Evolutionary conservation across 179 eudicot genomes (phyloP), one percentile per base, ranked within the genome.

Genomic region (Silene noctiflora): DNA sequence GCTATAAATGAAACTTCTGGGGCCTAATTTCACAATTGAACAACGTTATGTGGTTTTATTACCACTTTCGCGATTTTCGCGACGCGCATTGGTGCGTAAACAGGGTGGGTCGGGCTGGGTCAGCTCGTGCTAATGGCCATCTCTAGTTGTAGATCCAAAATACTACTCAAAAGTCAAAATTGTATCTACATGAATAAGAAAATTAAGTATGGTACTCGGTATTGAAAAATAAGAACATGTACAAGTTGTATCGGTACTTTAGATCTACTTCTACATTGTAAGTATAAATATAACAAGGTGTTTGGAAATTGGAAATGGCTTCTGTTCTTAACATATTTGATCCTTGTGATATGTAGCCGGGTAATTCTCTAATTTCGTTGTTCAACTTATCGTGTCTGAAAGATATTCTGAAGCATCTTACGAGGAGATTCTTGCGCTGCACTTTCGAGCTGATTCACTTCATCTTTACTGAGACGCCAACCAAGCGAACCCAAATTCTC

Each of bases 401-500:
- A 94, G 62, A 95, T 80, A 77, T 95, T 95, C 75, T 95, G 99
- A 55, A 95, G 74, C 99, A 95, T 95, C 77, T 83, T 88, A 35
- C 80, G 76, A 3, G 99, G 95, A 69, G 92, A 92, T 48, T 81
- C 79, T 1, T 74, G 83, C 16, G 96, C 97, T 62, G 91, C 96
- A 62, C 74, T 76, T 81, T 95, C 99, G 75, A 95, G 81, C 79
- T 83, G 86, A 76, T 48, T 73, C 69, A 93, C 4, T 82, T 95
- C 97, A 63, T 86, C 89, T 3, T 84, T 73, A 71, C 83, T 84
- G 51, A 95, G 96, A 60, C 81, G 85, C 99, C 97, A 95, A 73
- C 92, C 92, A 42, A 95, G 91, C 60, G 99, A 90, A 59, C 97
- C 97, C 75, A 95, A 69, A 75, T 95, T 95, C 31, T 95, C 96